Percentiles rank a stretch among this genome's conserved stretches.
Conservation (phyloP, 495 filamentous ascomycete genomes). For the Parathielavia appendiculata region DNA sequence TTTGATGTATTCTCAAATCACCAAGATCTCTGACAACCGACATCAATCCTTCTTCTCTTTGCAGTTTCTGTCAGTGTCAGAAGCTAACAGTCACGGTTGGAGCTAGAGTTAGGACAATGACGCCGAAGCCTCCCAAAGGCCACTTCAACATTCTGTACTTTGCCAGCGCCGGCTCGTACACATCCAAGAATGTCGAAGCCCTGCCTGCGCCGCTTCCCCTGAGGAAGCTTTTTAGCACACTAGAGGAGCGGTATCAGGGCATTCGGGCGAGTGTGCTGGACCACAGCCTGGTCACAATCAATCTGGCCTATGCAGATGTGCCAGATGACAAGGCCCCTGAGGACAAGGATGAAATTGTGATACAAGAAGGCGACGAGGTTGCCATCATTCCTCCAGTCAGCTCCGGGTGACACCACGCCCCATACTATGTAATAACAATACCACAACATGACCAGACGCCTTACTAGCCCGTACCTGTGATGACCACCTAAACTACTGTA, state of each 20-base stretch:
- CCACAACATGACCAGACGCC: not conserved
- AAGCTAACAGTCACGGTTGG: conserved; percentile 21
- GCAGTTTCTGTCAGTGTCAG: not conserved
- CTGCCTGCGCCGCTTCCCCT: conserved; percentile 70
- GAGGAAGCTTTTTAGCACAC: conserved; percentile 55
- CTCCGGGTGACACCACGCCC: conserved; percentile 50
- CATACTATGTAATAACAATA: not conserved
- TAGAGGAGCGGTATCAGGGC: conserved; percentile 80
- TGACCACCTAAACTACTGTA: not conserved
- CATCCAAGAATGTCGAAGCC: conserved; percentile 62
- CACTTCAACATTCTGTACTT: conserved; percentile 86
- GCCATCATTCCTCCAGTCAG: conserved; percentile 97
- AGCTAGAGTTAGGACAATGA: conserved; percentile 25
- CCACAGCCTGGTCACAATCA: conserved; percentile 79
- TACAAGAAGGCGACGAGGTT: conserved; percentile 80
- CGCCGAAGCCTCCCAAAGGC: conserved; percentile 43
- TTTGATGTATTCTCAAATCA: conserved; percentile 47
- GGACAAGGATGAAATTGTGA: conserved; percentile 41
- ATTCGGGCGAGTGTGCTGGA: conserved; percentile 66
- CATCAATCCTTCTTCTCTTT: conserved; percentile 13
- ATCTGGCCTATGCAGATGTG: conserved; percentile 82
- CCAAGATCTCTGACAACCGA: conserved; percentile 57
- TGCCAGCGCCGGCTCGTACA: conserved; percentile 69
- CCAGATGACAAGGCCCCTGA: conserved; percentile 36
- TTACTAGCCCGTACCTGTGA: not conserved